Conservation (phyloP, 2,329 filamentous ascomycete species). For the Metarhizium brunneum region DNA sequence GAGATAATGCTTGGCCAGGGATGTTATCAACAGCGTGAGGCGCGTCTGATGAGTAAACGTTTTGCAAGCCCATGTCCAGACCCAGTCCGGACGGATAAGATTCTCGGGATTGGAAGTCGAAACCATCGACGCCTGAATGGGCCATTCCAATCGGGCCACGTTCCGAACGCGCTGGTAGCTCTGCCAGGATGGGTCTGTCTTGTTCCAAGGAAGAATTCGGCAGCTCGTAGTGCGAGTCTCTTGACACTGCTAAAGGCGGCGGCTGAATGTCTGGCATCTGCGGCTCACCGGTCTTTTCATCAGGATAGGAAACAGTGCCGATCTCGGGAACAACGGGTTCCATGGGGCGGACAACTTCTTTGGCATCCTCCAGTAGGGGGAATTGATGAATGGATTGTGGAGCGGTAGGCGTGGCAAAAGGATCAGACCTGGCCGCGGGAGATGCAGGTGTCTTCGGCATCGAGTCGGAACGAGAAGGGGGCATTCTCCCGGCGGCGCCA, state of each 20-base stretch:
- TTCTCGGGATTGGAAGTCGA: constrained; percentile 16
- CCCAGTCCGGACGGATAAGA: constrained; percentile 22
- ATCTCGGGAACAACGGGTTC: constrained; percentile 30
- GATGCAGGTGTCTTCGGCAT: constrained; percentile 30
- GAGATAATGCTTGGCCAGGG: constrained; percentile 5
- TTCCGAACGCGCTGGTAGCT: constrained; percentile 6
- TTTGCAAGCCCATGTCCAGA: constrained; percentile 27
- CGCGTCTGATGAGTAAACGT: constrained; percentile 16
- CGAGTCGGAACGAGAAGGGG: constrained; percentile 30
- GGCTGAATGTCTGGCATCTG: constrained; percentile 18
- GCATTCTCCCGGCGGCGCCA: constrained; percentile 16
- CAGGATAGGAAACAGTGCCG: constrained; percentile 23
- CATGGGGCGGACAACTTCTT: constrained; percentile 19
- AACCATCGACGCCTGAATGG: constrained; percentile 10
- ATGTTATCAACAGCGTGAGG: constrained; percentile 7
- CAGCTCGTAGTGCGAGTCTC: constrained; percentile 15
- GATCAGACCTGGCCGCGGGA: constrained; percentile 23
- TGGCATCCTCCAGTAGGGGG: constrained; percentile 9
- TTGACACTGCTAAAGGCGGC: constrained; percentile 20
- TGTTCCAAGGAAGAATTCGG: constrained; percentile 13
- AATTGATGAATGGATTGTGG: constrained; percentile 19
- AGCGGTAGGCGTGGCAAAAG: constrained; percentile 24
- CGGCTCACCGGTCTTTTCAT: constrained; percentile 14
- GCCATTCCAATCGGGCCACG: constrained; percentile 10
- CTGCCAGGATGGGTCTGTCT: constrained; percentile 8